Base-by-base conservation (phyloP, 306 rosid species). In the Rosa rugosa region DNA sequence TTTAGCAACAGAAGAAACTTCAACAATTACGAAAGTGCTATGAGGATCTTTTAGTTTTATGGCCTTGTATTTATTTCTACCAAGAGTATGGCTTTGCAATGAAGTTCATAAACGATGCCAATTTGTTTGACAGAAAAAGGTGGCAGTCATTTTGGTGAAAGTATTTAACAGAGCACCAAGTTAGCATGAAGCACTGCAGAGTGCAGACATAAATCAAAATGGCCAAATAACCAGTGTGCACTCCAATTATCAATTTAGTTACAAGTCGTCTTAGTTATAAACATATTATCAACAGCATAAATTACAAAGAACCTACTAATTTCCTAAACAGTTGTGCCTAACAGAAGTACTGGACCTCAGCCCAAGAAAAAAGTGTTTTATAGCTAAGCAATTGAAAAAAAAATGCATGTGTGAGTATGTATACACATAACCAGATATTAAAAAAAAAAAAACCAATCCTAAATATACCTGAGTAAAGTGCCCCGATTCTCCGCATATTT, bases 401-500 rank as follows among this genome's bases (percentile, higher is more conserved):
- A 36, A 6, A 6, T 9, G 36, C 47, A 54, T 10, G 63, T 41
- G 14, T 13, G 68, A 20, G 51, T 38, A 42, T 20, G 6, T 41
- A 18, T 18, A 34, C 51, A 71, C 1, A 18, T 31, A 22, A n/a
- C 77, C n/a, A 22, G 9, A 49, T 10, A 64, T 3, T 1, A 22
- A 59, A 18, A 47, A 12, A 36, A 44, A 59, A 27, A 0, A 9
- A 63, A 49, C 10, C 42, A 78, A 70, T 13, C 53, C 16, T 16
- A 66, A 50, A 17, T 27, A 60, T 89, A 96, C 99, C 97, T 96
- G 99, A 66, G 99, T 96, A 82, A 93, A 96, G 87, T 96, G 99
- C 73, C 99, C 99, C 0, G 96, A 89, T 83, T 90, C 96, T 73
- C 99, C 99, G 50, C 99, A 96, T 5, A 93, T 87, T 88, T 93